Base-by-base conservation (phyloP, 2,329 filamentous ascomycete genomes). In the Claviceps sp. region DNA sequence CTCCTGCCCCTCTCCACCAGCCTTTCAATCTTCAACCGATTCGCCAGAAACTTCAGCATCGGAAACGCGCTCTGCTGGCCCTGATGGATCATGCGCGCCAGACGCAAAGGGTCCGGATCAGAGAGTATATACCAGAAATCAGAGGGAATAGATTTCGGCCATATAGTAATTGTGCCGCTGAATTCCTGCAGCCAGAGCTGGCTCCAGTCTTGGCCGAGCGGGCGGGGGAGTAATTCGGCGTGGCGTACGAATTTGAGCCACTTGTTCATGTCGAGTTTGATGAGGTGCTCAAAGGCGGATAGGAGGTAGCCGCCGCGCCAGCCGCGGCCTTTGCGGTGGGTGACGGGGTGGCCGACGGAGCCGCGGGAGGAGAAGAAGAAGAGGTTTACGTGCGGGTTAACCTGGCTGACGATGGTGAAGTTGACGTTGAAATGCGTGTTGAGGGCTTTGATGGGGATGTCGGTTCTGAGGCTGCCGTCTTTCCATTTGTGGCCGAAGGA, bases 401-500 rank as follows among this genome's bases (percentile, higher is more conserved):
- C 91, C 70, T 89, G 79, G 58, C 75, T 78, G 59, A 83, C 93
- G 57, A 98, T 90, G 57, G 87, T 91, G 67, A 97, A 98, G 65
- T 95, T 96, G 66, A 97, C 93, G 66, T 97, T 97, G 74, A 98
- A 98, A 64, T 97, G 88, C 1, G 95, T 76, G 65, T 98, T 97
- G 49, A 98, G 76, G 1, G 90, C 86, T 67, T 91, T 93, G 62
- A 98, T 80, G 0, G 93, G 93, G 29, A 98, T 96, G 62, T 98
- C 93, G 1, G 93, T 98, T 39, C 93, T 80, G 51, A 98, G 71
- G 59, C 86, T 93, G 50, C 93, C 93, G 65, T 98, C 93, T 68
- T 98, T 98, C 93, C 93, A 98, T 70, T 97, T 97, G 73, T 97
- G 90, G 0, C 93, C 93, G 63, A 98, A 98, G 0, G 88, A 94